Base-by-base conservation (phyloP, 805 yeast species). In the Ogataea polymorpha region DNA sequence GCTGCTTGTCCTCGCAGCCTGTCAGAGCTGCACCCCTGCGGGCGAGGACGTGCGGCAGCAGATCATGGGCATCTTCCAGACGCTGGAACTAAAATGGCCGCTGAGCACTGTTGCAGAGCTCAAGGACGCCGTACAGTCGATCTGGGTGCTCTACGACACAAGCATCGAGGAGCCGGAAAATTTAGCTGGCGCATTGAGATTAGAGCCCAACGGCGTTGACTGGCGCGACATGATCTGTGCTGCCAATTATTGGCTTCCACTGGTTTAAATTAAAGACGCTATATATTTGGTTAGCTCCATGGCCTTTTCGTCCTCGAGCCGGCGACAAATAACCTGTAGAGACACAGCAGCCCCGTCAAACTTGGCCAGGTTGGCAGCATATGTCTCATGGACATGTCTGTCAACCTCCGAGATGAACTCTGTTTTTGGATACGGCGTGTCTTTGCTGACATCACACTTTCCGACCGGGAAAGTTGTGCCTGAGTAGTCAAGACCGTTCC, bases 281-380 rank as follows among this genome's bases (percentile, higher is more conserved):
- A 72, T 58, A 3, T 65, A 53, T 43, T 65, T 60, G 73, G 76
- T 69, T 53, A 75, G 69, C 38, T 63, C 66, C 30, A 79, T 54
- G 70, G 15, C 74, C 53, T 79, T 79, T 53, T 81, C 87, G 47
- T 81, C 88, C 49, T 77, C 72, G 21, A 70, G 66, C 41, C 77
- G 67, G 44, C 71, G 66, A 23, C 83, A 80, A 5, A 79, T 75
- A 21, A 81, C 62, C 57, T 81, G 86, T n/a, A 81, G 62, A 6
- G 79, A 74, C 11, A 78, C 80, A 0, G 86, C 80, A 20, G 80
- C 77, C 4, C 82, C 86, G 47, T 76, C 70, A 57, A 71, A 42
- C 37, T 42, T 42, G 4, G 24, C 65, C 51, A 72, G 74, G 37
- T 64, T 32, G 7, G 32, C 39, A 7, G 24, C 31, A 37, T 76